Percentiles rank a stretch among this genome's conserved stretches.
Conservation (phyloP, 2,329 filamentous ascomycete species). For the Clarireedia sp. region DNA sequence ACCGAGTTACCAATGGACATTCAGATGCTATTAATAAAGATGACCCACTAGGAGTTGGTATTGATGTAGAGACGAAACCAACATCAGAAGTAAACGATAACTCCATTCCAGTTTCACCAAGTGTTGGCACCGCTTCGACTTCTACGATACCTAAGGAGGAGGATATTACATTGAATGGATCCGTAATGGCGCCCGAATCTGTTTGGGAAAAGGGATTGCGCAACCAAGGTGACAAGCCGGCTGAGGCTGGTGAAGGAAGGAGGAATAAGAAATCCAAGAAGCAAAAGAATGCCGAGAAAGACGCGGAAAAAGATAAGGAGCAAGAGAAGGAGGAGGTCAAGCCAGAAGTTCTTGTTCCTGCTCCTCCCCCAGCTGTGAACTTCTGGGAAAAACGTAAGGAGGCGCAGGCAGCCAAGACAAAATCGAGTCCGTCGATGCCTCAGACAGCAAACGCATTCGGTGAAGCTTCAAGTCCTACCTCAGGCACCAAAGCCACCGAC, state of each 20-base stretch:
- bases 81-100: constrained; percentile 21
- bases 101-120: constrained; percentile 44
- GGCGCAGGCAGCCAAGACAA: constrained; percentile 45
- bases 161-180: constrained; percentile 52
- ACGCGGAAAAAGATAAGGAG: constrained; percentile 45
- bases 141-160: constrained; percentile 43
- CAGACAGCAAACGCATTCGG: constrained; percentile 11
- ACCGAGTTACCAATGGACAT: constrained; percentile 21
- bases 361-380: constrained; percentile 77
- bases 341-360: constrained; percentile 56
- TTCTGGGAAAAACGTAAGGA: constrained; percentile 77
- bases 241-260: constrained; percentile 28
- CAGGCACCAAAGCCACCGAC: constrained; percentile 28
- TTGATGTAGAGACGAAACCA: constrained; percentile 18
- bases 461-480: constrained; percentile 15
- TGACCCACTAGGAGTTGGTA: constrained; percentile 15
- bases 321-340: constrained; percentile 53
- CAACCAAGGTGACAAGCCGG: constrained; percentile 53
- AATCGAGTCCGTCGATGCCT: constrained; percentile 23
- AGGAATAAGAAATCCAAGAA: constrained; percentile 27
- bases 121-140: constrained; percentile 42
- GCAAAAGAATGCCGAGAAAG: constrained; percentile 30
- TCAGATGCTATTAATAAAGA: constrained; percentile 15
- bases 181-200: constrained; percentile 51
- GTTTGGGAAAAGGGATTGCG: constrained; percentile 61